Base-by-base conservation (phyloP, 2,329 filamentous ascomycete genomes). In the Pseudogymnoascus destructans region DNA sequence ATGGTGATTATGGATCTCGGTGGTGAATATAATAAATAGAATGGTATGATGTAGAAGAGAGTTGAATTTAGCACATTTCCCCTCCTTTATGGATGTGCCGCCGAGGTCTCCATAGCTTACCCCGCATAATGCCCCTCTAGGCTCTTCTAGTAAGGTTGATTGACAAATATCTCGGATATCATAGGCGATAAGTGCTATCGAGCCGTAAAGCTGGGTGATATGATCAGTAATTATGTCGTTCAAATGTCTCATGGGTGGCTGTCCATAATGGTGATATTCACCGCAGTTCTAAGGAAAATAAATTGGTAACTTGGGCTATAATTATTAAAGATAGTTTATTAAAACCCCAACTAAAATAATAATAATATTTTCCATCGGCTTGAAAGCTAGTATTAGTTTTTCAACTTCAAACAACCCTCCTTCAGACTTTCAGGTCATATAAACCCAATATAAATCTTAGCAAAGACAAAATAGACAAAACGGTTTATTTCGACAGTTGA, bases 121-220 rank as follows among this genome's bases (percentile, higher is more conserved):
- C 46, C 46, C 46, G 46, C 46, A 52, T 30, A 30, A 7, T 52
- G 9, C 46, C 42, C 42, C 42, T 52, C 42, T 52, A 17, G 42
- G 25, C 42, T 5, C 5, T 30, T 15, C 15, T 30, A 52, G 25
- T 52, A 30, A 5, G 46, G 9, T 52, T 13, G n/a, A 30, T 52
- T 52, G 46, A 52, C 46, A 52, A 52, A 52, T 52, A 30, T 30
- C 46, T 52, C 46, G 46, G 46, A 52, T 52, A 52, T 52, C 46
- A 52, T 30, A 52, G 25, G 25, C 23, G 25, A 15, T 30, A 30
- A 21, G 25, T 52, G 25, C 11, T 30, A 52, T 52, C 46, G 15
- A 52, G 25, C 9, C 5, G 5, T 30, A 19, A 19, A 30, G 46
- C 25, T 52, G 46, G 6, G 25, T 52, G n/a, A 52, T 17, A 52